A percentile compares a stretch with the other conserved stretches of the same genome.
Evolutionary conservation across 805 yeast genomes (phyloP).

Genomic region (Candida sanyiensis): DNA sequence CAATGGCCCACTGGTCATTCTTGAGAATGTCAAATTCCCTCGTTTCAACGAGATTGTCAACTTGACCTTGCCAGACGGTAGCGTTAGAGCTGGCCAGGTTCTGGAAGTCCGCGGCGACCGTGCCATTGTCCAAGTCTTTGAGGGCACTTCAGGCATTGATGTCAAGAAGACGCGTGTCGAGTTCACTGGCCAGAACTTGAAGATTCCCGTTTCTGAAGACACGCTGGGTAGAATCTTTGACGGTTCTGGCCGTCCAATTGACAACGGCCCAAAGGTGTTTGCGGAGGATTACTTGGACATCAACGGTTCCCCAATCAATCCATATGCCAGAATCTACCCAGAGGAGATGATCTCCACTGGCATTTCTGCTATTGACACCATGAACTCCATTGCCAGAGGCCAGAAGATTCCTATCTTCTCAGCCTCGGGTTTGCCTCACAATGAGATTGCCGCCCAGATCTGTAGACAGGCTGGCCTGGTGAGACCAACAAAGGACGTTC

Average conservation of each 20-base stretch:
- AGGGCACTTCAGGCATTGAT: conserved; percentile 98
- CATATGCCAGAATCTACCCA: conserved; percentile 96
- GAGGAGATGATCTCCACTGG: conserved; percentile 99
- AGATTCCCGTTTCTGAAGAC: conserved; percentile 93
- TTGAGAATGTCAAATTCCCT: conserved; percentile 81
- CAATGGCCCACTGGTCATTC: conserved; percentile 94
- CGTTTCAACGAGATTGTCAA: conserved; percentile 95
- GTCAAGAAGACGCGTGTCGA: conserved; percentile 96
- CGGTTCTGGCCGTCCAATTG: conserved; percentile 98
- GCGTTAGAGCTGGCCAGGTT: conserved; percentile 94
- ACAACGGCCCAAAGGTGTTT: conserved; percentile 95
- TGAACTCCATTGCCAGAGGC: conserved; percentile 99
- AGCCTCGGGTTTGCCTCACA: conserved; percentile 98
- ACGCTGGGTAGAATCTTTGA: conserved; percentile 96
- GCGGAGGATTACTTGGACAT: conserved; percentile 98
- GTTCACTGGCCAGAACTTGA: conserved; percentile 91
- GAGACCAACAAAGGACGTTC: conserved; percentile 98
- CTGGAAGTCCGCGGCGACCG: conserved; percentile 95
- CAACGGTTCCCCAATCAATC: conserved; percentile 98
- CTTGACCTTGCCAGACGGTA: conserved; percentile 93
- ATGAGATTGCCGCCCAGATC: conserved; percentile 99
- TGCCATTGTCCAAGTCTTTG: conserved; percentile 98
- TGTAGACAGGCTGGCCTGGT: conserved; percentile 99
- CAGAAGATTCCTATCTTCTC: conserved; percentile 99
- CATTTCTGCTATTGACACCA: conserved; percentile 95